These are phyloP conservation scores for Cryptosporidium viatorum DNA, from an alignment of 169 alveolate genomes.

Conservation along the genomic window DNA sequence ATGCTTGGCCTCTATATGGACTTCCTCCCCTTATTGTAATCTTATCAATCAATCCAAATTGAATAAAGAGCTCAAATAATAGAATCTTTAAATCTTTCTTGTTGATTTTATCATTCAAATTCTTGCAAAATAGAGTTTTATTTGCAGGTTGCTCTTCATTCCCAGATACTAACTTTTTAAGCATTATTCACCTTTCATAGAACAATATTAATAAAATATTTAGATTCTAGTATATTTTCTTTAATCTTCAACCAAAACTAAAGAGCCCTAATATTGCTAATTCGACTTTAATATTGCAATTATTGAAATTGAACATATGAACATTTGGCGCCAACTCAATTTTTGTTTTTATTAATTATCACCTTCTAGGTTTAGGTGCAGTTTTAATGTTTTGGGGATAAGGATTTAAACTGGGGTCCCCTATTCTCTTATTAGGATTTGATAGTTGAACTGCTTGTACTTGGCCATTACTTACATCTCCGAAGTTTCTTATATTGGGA, in stretches of 20 bases:
- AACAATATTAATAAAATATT: background rate
- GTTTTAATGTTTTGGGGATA: constrained; percentile 33
- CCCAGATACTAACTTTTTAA: constrained; percentile 53
- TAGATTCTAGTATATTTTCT: background rate
- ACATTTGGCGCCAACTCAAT: background rate
- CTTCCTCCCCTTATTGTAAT: constrained; percentile 66
- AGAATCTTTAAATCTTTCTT: constrained; percentile 39
- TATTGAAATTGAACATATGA: too few species aligned
- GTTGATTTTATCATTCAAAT: constrained; percentile 53
- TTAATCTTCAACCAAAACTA: background rate
- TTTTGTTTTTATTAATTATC: background rate
- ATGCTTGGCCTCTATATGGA: constrained; percentile 59
- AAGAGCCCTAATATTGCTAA: background rate
- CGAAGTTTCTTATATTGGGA: background rate
- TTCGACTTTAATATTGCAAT: too few species aligned
- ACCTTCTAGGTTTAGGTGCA: constrained; percentile 42
- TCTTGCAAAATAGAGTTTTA: constrained; percentile 65
- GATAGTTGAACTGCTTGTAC: background rate
- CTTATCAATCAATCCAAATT: constrained; percentile 38
- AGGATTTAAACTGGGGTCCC: background rate
- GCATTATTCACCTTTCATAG: constrained; percentile 10
- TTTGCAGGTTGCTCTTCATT: constrained; percentile 28
- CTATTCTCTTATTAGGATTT: constrained; percentile 1
- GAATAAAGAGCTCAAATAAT: constrained; percentile 60
- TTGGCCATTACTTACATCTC: background rate